Evolutionary conservation across 2,329 filamentous ascomycete genomes (phyloP).

Genomic region (Aspergillus sp.): DNA sequence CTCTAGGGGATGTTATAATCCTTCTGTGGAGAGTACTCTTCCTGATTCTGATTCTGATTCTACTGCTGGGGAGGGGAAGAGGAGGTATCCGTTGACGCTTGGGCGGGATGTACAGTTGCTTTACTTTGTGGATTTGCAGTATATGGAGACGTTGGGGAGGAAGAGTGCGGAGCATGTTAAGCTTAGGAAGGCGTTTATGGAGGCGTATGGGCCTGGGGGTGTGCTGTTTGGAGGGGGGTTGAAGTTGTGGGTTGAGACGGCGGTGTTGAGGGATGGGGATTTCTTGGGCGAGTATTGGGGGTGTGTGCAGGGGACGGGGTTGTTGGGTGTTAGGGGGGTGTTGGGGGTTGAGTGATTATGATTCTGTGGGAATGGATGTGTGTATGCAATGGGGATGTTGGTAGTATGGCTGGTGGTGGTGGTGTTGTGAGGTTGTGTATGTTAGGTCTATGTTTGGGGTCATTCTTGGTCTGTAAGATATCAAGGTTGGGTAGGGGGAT

Average conservation of each 20-base stretch:
- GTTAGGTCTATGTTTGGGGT: too few relatives aligned
- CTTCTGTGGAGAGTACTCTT: neutral
- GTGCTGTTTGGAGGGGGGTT: slow-evolving; percentile 10
- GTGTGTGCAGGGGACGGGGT: slow-evolving; percentile 21
- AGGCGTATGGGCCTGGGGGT: slow-evolving; percentile 16
- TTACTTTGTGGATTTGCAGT: slow-evolving; percentile 21
- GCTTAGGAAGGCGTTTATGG: slow-evolving; percentile 15
- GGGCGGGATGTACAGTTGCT: slow-evolving; percentile 21
- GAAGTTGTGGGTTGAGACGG: slow-evolving; percentile 22
- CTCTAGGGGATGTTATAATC: slow-evolving; percentile 17
- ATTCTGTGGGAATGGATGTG: too few relatives aligned
- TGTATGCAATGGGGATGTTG: too few relatives aligned
- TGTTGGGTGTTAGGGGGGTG: slow-evolving; percentile 6
- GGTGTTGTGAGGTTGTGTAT: too few relatives aligned
- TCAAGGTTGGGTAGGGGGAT: too few relatives aligned
- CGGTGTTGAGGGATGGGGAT: slow-evolving; percentile 16
- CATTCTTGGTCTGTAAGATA: too few relatives aligned
- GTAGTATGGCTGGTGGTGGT: too few relatives aligned
- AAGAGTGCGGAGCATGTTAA: slow-evolving; percentile 16
- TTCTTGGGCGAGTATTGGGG: slow-evolving; percentile 25
- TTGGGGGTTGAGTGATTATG: neutral
- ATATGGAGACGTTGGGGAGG: slow-evolving; percentile 18
- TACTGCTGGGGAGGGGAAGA: neutral
- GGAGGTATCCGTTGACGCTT: slow-evolving; percentile 6
- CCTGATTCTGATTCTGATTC: too few relatives aligned